Evolutionary conservation across 768 basidiomycete species (phyloP), one percentile per base, ranked within the genome.

Genomic region (Trametes coccinea): DNA sequence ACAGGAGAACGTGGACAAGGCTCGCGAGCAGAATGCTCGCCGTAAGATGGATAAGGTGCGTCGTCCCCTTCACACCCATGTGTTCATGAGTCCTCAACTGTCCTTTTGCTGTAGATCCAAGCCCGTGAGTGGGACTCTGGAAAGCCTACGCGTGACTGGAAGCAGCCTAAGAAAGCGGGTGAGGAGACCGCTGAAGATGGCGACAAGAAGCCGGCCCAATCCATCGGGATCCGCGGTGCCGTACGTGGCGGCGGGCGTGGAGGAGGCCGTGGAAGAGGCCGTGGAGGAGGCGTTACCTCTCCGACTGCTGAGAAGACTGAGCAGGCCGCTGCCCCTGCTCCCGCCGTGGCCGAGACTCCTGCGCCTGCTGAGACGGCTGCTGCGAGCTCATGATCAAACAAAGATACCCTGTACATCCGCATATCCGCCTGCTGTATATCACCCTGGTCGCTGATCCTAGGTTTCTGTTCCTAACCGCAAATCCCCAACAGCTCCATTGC

Each of bases 101-200:
- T 14, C 13, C 4, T 11, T 44, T 14, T 40, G 6, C 6, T 37
- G 34, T 5, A 72, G 76, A 80, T 85, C 27, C 84, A 84, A 68
- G 85, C 76, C 64, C 83, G 92, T 14, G 92, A 93, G 76, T 93
- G 92, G 92, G 92, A 93, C 71, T 87, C 89, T 31, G 89, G 84
- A 17, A 93, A 93, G 67, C 72, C 70, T 34, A 44, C 64, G 41
- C 61, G 64, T 22, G 72, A 70, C 31, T 65, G 67, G 49, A 65
- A 66, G 61, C 63, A 65, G 41, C 49, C 57, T 14, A 58, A 54
- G 31, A 63, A 63, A 43, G 22, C 52, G 4, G 50, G 29, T 11
- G 67, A 64, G 11, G 53, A 56, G 16, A 44, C 50, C 9, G 27
- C 49, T 4, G 69, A 66, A 40, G 55, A 57, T 37, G 61, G 55